phyloP scores from a whole-genome alignment of 2,329 filamentous ascomycete genomes.

The Neopestalotiopsis clavispora region DNA sequence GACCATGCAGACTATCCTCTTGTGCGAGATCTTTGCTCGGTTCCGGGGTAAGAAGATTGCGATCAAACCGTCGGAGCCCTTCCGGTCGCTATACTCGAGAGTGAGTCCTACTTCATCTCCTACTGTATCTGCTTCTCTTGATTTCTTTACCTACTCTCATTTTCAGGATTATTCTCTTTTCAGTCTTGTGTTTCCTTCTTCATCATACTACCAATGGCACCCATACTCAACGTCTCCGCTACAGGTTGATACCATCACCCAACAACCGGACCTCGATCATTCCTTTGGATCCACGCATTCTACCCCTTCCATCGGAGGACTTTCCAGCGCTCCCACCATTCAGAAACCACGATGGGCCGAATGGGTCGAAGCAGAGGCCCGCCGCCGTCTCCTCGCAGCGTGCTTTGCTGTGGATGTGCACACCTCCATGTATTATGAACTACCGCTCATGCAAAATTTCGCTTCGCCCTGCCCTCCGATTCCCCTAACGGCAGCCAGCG shows the following conservation, averaged over 20 bases:
- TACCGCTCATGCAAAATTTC: conserved; percentile 44
- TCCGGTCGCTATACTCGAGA: conserved; percentile 57
- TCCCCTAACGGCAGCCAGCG: conserved; percentile 50
- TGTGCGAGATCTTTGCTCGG: conserved; percentile 60
- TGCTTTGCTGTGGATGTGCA: conserved; percentile 64
- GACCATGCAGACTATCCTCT: conserved; percentile 57
- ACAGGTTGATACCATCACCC: conserved; percentile 44
- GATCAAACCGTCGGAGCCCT: conserved; percentile 52
- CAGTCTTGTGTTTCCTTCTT: conserved; percentile 37
- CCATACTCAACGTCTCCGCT: conserved; percentile 40
- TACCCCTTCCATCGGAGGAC: conserved; percentile 25
- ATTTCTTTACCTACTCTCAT: conserved; percentile 36
- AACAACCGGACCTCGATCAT: conserved; percentile 27
- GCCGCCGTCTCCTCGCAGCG: conserved; percentile 57
- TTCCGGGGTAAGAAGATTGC: conserved; percentile 58
- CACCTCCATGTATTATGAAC: conserved; percentile 59
- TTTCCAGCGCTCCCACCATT: conserved; percentile 25
- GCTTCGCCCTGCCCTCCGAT: conserved; percentile 43
- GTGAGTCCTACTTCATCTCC: conserved; percentile 49
- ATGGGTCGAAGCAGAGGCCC: conserved; percentile 59
- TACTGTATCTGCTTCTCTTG: conserved; percentile 30
- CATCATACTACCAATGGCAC: conserved; percentile 32
- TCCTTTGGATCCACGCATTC: conserved; percentile 23
- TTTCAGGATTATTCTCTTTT: conserved; percentile 38
- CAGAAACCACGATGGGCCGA: conserved; percentile 49